Conservation (phyloP, 306 rosid genomes). For the peach (Prunus persica) region Prunus_persica_NCBIv2 NC_034009.1:32359001-32359500, state of each 20-base stretch:
- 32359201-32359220: conserved; percentile 91
- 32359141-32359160: conserved; percentile 48
- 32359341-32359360: conserved; percentile 1
- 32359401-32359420: conserved; percentile 89
- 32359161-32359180: conserved; percentile 61
- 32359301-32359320: conserved; percentile 85
- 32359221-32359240: conserved; percentile 87
- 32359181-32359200: conserved; percentile 92
- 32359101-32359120: conserved; percentile 73
- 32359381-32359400: conserved; percentile 8
- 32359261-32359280: conserved; percentile 78
- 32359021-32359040: conserved; percentile 91
- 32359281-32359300: conserved; percentile 85
- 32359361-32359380: conserved; percentile 16
- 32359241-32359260: conserved; percentile 73
- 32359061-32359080: conserved; percentile 88
- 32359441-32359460: conserved; percentile 74
- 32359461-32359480: not conserved
- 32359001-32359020: conserved; percentile 61
- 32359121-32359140: conserved; percentile 61
- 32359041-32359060: conserved; percentile 97
- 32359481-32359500: not conserved
- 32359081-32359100: conserved; percentile 66
- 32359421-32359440: conserved; percentile 86
- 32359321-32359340: conserved; percentile 53